Base-by-base conservation (phyloP, 768 basidiomycete species). In the Gyrodon lividus region DNA sequence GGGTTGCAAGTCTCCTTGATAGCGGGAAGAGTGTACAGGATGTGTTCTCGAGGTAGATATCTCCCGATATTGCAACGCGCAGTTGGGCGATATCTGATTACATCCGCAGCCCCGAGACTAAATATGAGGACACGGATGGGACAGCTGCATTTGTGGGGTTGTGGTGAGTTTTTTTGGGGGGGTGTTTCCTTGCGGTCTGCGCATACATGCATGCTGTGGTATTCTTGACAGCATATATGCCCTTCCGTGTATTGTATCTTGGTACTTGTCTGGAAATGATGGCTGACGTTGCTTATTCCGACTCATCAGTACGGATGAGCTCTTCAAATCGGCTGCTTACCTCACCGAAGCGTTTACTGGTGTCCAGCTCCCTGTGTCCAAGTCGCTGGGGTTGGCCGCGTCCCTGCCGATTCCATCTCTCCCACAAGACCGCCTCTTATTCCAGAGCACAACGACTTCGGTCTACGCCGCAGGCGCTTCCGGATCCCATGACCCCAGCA, bases 251-350 rank as follows among this genome's bases (percentile, higher is more conserved):
- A 26, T 31, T 28, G 17, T 12, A 19, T 22, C 19, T 40, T 23
- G 22, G n/a, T 43, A 44, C 16, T 22, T 16, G 40, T 2, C 39
- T 17, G 22, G 22, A 26, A 5, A 19, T 2, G 2, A 44, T 48
- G 8, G 13, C 30, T 65, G 51, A 57, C 28, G 16, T 37, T 30
- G 14, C 24, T 50, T 24, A 48, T 41, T 46, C 20, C 33, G 9
- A 28, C 31, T 16, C 14, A 38, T 10, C 53, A 90, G 88, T 56
- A 77, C 85, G 6, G 88, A 91, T 60, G 89, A 91, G 61, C 77
- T 89, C 35, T 80, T 83, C 72, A 90, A 90, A 67, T 77, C 87
- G 1, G 81, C 86, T 10, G 83, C 84, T 6, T 89, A 86, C 58
- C 76, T 91, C 50, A 85, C 88, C 0, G 89, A 91, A 60, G 77